Base-by-base conservation (phyloP, 106 monocot species). In the Phalaenopsis equestris region DNA sequence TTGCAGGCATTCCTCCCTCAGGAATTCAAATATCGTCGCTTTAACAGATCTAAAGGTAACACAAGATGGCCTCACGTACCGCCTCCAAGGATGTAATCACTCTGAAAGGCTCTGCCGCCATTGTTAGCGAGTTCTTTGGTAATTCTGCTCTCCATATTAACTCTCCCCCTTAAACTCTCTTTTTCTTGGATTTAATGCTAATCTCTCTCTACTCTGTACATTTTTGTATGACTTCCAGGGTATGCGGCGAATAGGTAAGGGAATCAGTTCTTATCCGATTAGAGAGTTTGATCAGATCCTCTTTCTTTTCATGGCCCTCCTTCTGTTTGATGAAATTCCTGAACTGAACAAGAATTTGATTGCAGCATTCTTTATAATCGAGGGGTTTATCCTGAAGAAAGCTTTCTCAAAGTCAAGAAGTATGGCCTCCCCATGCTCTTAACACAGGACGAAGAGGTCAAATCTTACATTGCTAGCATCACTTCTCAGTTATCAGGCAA, bases 61-160 rank as follows among this genome's bases (percentile, higher is more conserved):
- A 52, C 61, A 61, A n/a, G 61, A 93, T 94, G 98, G 98, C 89
- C 19, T 92, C 98, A 52, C 87, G 87, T 75, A 98, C 98, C 2
- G 79, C 64, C 48, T 87, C 94, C 36, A 98, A 93, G 84, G 94
- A 98, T 78, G 86, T 98, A 87, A 98, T 98, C 98, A 94, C 98
- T 37, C 90, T 98, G 56, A 87, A 88, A 47, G 98, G 98, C 39
- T 98, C 98, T 2, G 89, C 98, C 4, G 94, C 98, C 73, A 98
- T 98, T 77, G 94, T 98, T 85, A 88, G 92, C 89, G 98, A 98
- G 84, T 98, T 98, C 88, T 98, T 98, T 80, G 94, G 98, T 98
- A 85, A 52, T 52, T 12, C 16, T 16, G 48, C 38, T 64, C 41
- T 67, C 72, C 46, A 10, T 38, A 72, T 72, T 14, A 48, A 48